phyloP scores from a whole-genome alignment of 2,329 filamentous ascomycete genomes.

The Clonostachys byssicola region DNA sequence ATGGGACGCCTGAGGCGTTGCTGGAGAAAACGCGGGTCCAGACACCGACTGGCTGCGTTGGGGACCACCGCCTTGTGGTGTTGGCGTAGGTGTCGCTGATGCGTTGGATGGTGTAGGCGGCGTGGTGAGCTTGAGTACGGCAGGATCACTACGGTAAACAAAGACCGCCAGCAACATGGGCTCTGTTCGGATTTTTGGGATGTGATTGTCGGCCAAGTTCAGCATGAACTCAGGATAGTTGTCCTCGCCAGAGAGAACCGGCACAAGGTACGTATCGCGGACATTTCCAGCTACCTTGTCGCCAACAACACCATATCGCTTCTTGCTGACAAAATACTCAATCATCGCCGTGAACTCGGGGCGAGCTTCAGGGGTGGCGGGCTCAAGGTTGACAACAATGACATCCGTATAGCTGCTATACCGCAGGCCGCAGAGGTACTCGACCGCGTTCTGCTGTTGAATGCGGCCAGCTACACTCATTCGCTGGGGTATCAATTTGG shows the following conservation, averaged over 20 bases:
- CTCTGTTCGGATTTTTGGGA: slow-evolving; percentile 68
- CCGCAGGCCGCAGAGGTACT: slow-evolving; percentile 84
- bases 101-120: slow-evolving; percentile 10
- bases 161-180: slow-evolving; percentile 80
- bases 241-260: slow-evolving; percentile 67
- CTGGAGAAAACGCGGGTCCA: slow-evolving; percentile 47
- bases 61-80: no score
- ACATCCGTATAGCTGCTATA: slow-evolving; percentile 83
- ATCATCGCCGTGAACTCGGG: slow-evolving; percentile 72
- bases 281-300: slow-evolving; percentile 73
- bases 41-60: slow-evolving; percentile 7
- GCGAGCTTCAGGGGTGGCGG: slow-evolving; percentile 49
- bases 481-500: slow-evolving; percentile 65
- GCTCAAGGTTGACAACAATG: slow-evolving; percentile 69
- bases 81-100: neutral
- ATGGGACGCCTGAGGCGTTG: slow-evolving; percentile 28
- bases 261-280: slow-evolving; percentile 87
- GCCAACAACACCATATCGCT: slow-evolving; percentile 82
- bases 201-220: slow-evolving; percentile 78
- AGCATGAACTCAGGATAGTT: slow-evolving; percentile 82
- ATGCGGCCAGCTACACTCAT: slow-evolving; percentile 77
- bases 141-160: slow-evolving; percentile 66
- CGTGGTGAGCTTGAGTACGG: slow-evolving; percentile 5
- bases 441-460: slow-evolving; percentile 75
- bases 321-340: slow-evolving; percentile 78